Evolutionary conservation across 768 basidiomycete species (phyloP), one percentile per base, ranked within the genome.

Genomic region (Lactarius tabidus): DNA sequence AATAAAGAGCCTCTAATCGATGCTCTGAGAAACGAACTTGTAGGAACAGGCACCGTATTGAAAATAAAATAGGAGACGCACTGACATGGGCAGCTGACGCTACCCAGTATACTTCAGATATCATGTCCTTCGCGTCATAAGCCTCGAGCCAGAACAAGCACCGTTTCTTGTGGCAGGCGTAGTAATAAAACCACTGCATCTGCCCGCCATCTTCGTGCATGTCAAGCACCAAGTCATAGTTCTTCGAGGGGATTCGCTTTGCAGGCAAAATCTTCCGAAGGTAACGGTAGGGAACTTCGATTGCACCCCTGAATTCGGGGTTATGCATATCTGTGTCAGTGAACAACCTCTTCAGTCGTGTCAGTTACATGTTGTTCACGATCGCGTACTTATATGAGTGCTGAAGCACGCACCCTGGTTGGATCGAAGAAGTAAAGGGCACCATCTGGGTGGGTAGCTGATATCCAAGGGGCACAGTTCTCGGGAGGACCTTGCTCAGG

Each of bases 261-360:
- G 74, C 53, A 77, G 0, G 43, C 7, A 43, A n/a, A n/a, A 20
- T 38, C 1, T 15, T n/a, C 43, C n/a, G 43, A 10, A 43, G n/a
- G 20, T 10, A 9, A 20, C 6, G 20, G n/a, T 10, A n/a, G 15
- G 2, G 80, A 20, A 72, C 71, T 4, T 74, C 72, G 2, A 84
- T 73, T 39, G 78, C 77, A 0, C 33, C n/a, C 9, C 71, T 62
- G 9, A 79, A 74, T 0, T 70, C 73, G 0, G 52, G 14, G 26
- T 85, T 77, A 41, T 76, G 79, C 9, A 86, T 72, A 65, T 86
- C 70, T 35, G 79, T 79, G 63, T 87, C 85, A 0, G 85, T 85
- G 33, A 81, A 81, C 0, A 82, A 77, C 59, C 76, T 79, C 82
- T 84, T 23, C 17, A 28, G 5, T 57, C 14, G n/a, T n/a, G 29